Conservation (phyloP, 106 monocot genomes). For the Ottelia alismoides region DNA sequence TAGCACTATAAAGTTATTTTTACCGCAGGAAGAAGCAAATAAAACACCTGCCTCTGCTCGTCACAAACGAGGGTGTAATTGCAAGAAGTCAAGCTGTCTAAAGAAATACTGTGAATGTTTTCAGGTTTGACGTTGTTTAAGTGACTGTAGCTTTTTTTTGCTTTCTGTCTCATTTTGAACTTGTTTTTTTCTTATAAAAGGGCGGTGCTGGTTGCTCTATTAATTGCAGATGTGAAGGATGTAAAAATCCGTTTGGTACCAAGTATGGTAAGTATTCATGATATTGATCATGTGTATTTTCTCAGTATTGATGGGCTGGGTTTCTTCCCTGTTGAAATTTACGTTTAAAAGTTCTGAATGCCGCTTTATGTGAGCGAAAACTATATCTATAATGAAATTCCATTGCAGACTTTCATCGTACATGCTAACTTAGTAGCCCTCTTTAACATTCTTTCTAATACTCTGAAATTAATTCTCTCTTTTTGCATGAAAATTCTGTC, state of each 20-base stretch:
- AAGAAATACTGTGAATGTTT: slow-evolving; percentile 99
- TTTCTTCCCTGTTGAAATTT: no score
- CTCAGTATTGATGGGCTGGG: no score
- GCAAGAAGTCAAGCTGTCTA: slow-evolving; percentile 85
- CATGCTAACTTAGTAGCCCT: no score
- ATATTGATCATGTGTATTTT: no score
- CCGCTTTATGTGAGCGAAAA: no score
- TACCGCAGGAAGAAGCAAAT: slow-evolving; percentile 53
- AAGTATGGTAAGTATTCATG: slow-evolving; percentile 59
- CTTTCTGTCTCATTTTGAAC: background rate
- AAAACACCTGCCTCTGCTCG: slow-evolving; percentile 89
- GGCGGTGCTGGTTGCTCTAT: slow-evolving; percentile 65
- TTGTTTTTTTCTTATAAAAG: slow-evolving; percentile 15
- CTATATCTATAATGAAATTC: no score
- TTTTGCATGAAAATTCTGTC: no score
- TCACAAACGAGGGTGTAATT: slow-evolving; percentile 92
- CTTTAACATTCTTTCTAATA: no score
- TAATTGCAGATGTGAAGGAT: slow-evolving; percentile 76
- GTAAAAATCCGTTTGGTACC: slow-evolving; percentile 69
- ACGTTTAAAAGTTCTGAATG: no score
- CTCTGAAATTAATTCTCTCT: no score
- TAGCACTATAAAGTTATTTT: background rate
- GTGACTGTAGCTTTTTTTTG: background rate
- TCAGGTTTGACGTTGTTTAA: slow-evolving; percentile 42
- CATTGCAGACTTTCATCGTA: no score